Conservation (phyloP, 257 asterid genomes). For the Nyctanthes arbortristis region DNA sequence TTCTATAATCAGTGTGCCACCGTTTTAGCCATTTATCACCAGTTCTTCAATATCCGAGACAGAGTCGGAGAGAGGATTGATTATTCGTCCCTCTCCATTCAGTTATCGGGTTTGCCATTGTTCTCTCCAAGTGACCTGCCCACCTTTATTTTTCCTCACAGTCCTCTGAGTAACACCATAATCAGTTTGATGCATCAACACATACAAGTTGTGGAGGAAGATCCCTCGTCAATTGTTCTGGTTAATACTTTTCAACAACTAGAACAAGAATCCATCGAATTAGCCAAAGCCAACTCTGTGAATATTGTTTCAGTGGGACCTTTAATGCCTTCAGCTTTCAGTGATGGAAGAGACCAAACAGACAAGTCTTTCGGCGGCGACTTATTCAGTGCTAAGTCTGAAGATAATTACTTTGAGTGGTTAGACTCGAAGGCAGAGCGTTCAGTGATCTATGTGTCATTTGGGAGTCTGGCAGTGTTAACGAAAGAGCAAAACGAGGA, state of each 20-base stretch:
- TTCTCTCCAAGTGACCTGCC: slow-evolving; percentile 46
- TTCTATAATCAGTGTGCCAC: slow-evolving; percentile 54
- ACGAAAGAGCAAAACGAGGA: slow-evolving; percentile 45
- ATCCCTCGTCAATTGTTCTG: slow-evolving; percentile 33
- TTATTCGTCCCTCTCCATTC: slow-evolving; percentile 17
- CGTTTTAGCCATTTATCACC: slow-evolving; percentile 41
- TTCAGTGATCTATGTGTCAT: slow-evolving; percentile 56
- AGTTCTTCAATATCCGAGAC: slow-evolving; percentile 26
- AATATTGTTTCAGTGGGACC: slow-evolving; percentile 53
- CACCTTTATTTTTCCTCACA: slow-evolving; percentile 32
- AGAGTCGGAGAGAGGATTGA: slow-evolving; percentile 8
- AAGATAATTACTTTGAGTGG: slow-evolving; percentile 45
- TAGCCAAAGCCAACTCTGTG: slow-evolving; percentile 22
- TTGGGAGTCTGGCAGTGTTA: slow-evolving; percentile 48
- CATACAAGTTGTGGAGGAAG: slow-evolving; percentile 35
- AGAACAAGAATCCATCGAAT: slow-evolving; percentile 39
- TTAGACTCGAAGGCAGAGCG: slow-evolving; percentile 32
- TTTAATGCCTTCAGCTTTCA: slow-evolving; percentile 44
- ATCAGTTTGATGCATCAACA: slow-evolving; percentile 37
- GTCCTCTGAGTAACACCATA: slow-evolving; percentile 2
- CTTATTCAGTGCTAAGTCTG: slow-evolving; percentile 27
- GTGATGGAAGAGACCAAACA: slow-evolving; percentile 28
- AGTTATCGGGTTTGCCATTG: slow-evolving; percentile 39
- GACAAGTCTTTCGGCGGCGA: slow-evolving; percentile 54
- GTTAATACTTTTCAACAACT: slow-evolving; percentile 52